These are phyloP conservation scores for Phaeoacremonium minimum DNA, from an alignment of 2,329 filamentous ascomycete species.

Conservation along the genomic window DNA sequence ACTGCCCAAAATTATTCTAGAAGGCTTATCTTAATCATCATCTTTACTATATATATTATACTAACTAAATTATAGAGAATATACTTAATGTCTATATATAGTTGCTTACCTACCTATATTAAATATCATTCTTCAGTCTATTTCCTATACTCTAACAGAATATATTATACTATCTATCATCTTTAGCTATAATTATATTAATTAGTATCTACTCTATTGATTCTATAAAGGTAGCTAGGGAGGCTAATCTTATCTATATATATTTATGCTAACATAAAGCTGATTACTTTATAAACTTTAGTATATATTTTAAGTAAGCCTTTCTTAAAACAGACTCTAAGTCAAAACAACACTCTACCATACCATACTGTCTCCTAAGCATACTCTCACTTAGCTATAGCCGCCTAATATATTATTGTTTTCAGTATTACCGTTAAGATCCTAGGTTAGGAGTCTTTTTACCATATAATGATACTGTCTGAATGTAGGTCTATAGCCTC, in stretches of 20 bases:
- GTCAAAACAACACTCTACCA: conserved; percentile 7
- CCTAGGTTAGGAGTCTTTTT: conserved; percentile 4
- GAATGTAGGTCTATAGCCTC: conserved; percentile 30
- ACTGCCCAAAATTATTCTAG: conserved; percentile 20
- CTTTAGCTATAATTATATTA: conserved; percentile 18
- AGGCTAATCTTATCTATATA: conserved; percentile 20
- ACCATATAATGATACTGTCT: no score
- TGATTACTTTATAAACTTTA: conserved; percentile 14
- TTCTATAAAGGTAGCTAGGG: conserved; percentile 19
- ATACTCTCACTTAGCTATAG: conserved; percentile 7
- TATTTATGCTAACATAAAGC: conserved; percentile 19
- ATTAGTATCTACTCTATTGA: conserved; percentile 22
- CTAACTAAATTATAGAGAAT: conserved; percentile 25
- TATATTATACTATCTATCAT: conserved; percentile 19
- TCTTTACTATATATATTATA: conserved; percentile 26
- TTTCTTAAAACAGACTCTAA: conserved; percentile 8
- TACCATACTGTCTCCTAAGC: conserved; percentile 7
- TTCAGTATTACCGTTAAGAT: conserved; percentile 10
- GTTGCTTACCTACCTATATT: conserved; percentile 15
- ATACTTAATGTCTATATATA: conserved; percentile 20
- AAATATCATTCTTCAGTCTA: conserved; percentile 18
- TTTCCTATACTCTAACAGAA: conserved; percentile 22
- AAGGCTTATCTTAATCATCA: conserved; percentile 23
- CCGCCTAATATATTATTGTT: conserved; percentile 7
- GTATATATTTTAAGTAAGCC: conserved; percentile 8